Conservation (phyloP, 495 filamentous ascomycete genomes). For the Rostrohypoxylon terebratum region DNA sequence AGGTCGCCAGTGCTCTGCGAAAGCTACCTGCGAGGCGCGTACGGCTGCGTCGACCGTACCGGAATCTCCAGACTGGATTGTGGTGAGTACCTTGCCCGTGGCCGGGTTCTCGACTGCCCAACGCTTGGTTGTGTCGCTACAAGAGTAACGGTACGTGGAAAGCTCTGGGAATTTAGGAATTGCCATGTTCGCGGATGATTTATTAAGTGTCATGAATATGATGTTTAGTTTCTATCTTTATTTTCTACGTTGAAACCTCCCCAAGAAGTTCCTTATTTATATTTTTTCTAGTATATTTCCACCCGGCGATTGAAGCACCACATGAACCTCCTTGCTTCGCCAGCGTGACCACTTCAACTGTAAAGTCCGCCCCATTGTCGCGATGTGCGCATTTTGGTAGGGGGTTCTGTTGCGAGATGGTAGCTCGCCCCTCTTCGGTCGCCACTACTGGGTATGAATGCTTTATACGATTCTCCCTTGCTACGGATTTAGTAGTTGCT, state of each 20-base stretch:
- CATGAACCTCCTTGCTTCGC: background rate
- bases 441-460: background rate
- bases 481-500: background rate
- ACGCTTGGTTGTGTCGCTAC: constrained; percentile 16
- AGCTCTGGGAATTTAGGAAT: constrained; percentile 4
- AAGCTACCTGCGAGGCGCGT: constrained; percentile 24
- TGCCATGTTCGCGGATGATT: constrained; percentile 2
- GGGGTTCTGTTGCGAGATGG: background rate
- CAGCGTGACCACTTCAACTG: background rate
- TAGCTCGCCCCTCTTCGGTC: background rate
- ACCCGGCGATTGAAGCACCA: background rate
- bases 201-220: background rate
- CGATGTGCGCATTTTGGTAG: background rate
- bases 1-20: constrained; percentile 20
- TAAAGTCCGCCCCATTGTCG: constrained; percentile 1
- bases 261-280: background rate
- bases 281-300: background rate
- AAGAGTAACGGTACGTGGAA: constrained; percentile 21
- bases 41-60: constrained; percentile 25
- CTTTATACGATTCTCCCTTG: background rate
- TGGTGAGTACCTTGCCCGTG: constrained; percentile 23
- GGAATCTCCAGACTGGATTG: constrained; percentile 21
- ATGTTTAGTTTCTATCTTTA: constrained; percentile 7
- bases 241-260: background rate
- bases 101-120: constrained; percentile 22